A percentile compares a stretch with the other conserved stretches of the same genome.
Evolutionary conservation across 176 grass and related monocot genomes (phyloP).

Genomic region (Bromus sterilis): DNA sequence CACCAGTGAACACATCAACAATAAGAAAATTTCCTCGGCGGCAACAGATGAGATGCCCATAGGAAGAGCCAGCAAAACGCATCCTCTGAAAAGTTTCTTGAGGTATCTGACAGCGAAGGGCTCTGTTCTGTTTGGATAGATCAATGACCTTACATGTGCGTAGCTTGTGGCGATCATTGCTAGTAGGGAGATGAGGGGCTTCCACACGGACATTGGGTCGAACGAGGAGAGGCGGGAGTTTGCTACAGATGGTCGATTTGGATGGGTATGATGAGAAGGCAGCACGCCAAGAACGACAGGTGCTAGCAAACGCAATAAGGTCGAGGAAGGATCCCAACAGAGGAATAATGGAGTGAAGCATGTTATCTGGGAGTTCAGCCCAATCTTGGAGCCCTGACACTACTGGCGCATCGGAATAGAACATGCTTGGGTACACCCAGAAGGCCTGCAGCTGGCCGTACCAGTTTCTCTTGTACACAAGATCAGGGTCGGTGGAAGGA

Average conservation of each 20-base stretch:
- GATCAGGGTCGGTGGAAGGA: background rate
- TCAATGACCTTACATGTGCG: background rate
- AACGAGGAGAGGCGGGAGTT: background rate
- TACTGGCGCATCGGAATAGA: background rate
- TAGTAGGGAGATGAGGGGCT: background rate
- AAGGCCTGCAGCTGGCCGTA: background rate
- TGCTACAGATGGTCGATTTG: background rate
- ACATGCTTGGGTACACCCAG: background rate
- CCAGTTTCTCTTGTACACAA: background rate
- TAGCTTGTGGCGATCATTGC: background rate
- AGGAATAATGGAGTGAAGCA: background rate
- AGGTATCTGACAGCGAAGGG: background rate
- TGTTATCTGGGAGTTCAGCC: background rate
- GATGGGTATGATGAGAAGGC: background rate
- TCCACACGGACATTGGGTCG: background rate
- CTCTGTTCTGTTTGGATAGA: background rate
- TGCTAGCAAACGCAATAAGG: background rate
- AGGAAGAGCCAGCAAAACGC: background rate
- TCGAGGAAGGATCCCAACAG: background rate
- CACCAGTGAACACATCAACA: too few relatives aligned
- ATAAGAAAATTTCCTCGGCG: too few relatives aligned
- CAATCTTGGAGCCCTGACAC: background rate
- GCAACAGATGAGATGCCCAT: background rate
- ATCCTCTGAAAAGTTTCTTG: background rate
- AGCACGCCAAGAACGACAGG: background rate